Conservation (phyloP, 2,329 filamentous ascomycete species). For the Aurifilum marmelostoma region DNA sequence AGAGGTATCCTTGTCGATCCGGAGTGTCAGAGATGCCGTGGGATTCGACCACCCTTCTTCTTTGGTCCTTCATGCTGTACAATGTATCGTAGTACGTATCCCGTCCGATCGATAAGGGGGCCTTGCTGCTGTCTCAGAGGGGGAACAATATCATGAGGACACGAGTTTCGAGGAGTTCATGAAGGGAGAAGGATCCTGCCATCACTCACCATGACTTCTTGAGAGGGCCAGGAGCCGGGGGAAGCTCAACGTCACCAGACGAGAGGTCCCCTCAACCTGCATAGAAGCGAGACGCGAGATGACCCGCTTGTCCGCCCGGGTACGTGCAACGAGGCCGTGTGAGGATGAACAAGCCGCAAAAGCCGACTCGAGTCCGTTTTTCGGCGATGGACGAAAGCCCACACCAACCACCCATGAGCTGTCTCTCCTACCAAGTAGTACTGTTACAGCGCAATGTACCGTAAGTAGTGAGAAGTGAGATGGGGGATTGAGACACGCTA, state of each 20-base stretch:
- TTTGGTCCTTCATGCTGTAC: background rate
- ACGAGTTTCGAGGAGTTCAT: slow-evolving; percentile 7
- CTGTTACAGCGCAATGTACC: no score
- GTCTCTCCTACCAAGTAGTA: background rate
- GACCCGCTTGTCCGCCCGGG: slow-evolving; percentile 5
- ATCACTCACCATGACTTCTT: background rate
- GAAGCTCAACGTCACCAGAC: slow-evolving; percentile 12
- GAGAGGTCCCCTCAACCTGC: slow-evolving; percentile 4
- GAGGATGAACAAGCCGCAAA: slow-evolving; percentile 13
- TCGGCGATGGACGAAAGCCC: background rate
- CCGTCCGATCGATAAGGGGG: background rate
- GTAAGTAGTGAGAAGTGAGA: background rate
- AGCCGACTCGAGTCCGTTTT: slow-evolving; percentile 5
- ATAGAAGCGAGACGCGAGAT: slow-evolving; percentile 21
- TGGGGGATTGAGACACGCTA: slow-evolving; percentile 8
- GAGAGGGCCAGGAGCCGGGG: background rate
- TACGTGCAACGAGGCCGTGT: slow-evolving; percentile 11
- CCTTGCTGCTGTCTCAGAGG: slow-evolving; percentile 4
- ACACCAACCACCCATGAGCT: background rate
- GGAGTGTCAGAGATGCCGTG: slow-evolving; percentile 26
- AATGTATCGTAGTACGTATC: background rate
- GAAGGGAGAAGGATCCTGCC: background rate
- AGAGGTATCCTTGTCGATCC: slow-evolving; percentile 25
- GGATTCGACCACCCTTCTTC: slow-evolving; percentile 21
- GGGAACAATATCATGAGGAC: background rate